Evolutionary conservation across 2,329 filamentous ascomycete species (phyloP).

Genomic region (Pseudocercospora ulei): DNA sequence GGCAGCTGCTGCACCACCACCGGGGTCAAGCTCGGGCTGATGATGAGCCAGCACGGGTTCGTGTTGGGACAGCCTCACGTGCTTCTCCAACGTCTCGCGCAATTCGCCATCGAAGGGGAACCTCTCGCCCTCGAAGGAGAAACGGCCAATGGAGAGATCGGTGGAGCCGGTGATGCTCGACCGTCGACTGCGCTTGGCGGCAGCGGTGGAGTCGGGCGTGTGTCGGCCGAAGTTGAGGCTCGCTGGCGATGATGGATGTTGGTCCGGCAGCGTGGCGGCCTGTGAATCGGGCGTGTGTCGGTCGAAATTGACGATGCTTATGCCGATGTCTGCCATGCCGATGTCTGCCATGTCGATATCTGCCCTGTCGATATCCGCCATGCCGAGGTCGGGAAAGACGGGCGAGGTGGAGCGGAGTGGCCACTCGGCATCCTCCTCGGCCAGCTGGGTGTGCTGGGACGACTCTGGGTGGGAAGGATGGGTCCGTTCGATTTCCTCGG

Average conservation of each 20-base stretch:
- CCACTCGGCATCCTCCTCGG: conserved; percentile 4
- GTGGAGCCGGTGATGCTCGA: conserved; percentile 13
- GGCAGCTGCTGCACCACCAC: not conserved
- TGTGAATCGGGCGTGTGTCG: conserved; percentile 9
- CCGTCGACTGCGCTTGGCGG: conserved; percentile 10
- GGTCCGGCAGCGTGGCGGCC: conserved; percentile 6
- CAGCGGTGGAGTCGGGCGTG: conserved; percentile 11
- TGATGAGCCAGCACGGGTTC: not conserved
- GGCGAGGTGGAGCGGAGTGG: conserved; percentile 8
- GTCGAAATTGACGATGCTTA: conserved; percentile 9
- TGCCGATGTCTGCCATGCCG: conserved; percentile 1
- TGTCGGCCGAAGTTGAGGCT: conserved; percentile 9
- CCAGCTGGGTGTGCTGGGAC: not conserved
- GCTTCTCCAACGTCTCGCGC: conserved; percentile 11
- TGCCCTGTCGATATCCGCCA: conserved; percentile 6
- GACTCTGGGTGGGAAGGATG: no score
- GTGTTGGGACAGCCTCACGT: conserved; percentile 7
- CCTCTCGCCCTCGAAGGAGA: conserved; percentile 9
- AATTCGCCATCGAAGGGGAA: conserved; percentile 12
- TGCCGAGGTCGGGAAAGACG: not conserved
- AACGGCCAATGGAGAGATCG: conserved; percentile 12
- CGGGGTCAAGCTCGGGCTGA: no score
- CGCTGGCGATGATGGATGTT: conserved; percentile 6
- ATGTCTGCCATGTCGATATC: no score
- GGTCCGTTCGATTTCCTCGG: no score